Conservation (phyloP, 2,329 filamentous ascomycete species). For the Penicillium sp. region DNA sequence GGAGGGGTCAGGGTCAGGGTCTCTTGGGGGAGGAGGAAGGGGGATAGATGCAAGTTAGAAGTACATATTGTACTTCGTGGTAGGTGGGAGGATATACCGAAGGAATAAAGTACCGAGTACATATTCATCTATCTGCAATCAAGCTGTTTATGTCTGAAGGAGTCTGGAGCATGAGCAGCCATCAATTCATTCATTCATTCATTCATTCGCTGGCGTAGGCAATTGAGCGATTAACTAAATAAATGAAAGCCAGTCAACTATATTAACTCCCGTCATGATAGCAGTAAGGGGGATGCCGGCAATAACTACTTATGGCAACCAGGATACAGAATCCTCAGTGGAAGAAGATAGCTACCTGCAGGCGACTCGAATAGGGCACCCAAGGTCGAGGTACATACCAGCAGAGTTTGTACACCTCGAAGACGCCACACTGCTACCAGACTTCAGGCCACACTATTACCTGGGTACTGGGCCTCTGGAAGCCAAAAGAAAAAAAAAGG, state of each 20-base stretch:
- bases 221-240: background rate
- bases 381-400: background rate
- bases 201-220: background rate
- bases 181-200: background rate
- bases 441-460: background rate
- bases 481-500: background rate
- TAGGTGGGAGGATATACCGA: background rate
- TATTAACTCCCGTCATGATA: too few relatives aligned
- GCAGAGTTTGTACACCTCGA: background rate
- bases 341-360: background rate
- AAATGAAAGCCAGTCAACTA: background rate
- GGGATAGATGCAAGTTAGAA: background rate
- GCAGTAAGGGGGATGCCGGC: background rate
- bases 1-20: background rate
- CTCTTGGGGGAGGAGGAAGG: background rate
- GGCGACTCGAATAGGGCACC: background rate
- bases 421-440: background rate
- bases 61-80: background rate
- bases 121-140: background rate
- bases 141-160: background rate
- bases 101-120: background rate
- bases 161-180: background rate
- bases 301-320: background rate
- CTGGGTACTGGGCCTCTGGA: background rate
- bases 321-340: background rate